Conservation (phyloP, 768 basidiomycete genomes). For the Lactifluus rugatus region DNA sequence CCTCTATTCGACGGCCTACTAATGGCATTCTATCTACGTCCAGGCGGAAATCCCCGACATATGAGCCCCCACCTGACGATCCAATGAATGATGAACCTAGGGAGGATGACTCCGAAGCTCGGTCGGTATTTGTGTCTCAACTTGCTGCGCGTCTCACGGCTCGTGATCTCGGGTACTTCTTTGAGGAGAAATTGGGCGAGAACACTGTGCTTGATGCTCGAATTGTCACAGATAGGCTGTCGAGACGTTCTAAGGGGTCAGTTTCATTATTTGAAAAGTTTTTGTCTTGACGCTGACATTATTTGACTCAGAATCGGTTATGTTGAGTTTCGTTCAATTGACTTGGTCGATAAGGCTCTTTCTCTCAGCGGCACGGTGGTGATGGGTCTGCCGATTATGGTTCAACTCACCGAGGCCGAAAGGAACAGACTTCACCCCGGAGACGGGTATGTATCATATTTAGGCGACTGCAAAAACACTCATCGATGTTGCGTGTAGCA, state of each 20-base stretch:
- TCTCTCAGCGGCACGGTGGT: slow-evolving; percentile 88
- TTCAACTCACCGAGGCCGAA: slow-evolving; percentile 96
- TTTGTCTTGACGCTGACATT: not conserved
- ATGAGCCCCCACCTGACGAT: slow-evolving; percentile 58
- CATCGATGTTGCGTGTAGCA: slow-evolving; percentile 32
- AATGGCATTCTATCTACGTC: not conserved
- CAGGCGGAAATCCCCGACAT: slow-evolving; percentile 64
- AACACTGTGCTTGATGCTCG: slow-evolving; percentile 90
- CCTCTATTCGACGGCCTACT: slow-evolving; percentile 1
- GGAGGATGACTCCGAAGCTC: slow-evolving; percentile 95
- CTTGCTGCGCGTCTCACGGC: slow-evolving; percentile 94
- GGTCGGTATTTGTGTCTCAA: slow-evolving; percentile 98
- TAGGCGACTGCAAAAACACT: slow-evolving; percentile 8
- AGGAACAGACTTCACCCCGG: slow-evolving; percentile 83
- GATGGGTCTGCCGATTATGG: slow-evolving; percentile 96
- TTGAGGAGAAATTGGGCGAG: slow-evolving; percentile 93
- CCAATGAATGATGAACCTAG: slow-evolving; percentile 79
- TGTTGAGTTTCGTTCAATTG: slow-evolving; percentile 89
- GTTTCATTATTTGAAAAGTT: slow-evolving; percentile 19
- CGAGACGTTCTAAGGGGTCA: slow-evolving; percentile 96
- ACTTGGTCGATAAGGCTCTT: slow-evolving; percentile 85
- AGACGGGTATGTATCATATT: slow-evolving; percentile 52
- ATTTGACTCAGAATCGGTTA: slow-evolving; percentile 65
- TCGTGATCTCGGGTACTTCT: slow-evolving; percentile 96
- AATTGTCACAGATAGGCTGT: slow-evolving; percentile 91